Base-by-base conservation (phyloP, 371 early-diverging fungal species). In the Zancudomyces culisetae region DNA sequence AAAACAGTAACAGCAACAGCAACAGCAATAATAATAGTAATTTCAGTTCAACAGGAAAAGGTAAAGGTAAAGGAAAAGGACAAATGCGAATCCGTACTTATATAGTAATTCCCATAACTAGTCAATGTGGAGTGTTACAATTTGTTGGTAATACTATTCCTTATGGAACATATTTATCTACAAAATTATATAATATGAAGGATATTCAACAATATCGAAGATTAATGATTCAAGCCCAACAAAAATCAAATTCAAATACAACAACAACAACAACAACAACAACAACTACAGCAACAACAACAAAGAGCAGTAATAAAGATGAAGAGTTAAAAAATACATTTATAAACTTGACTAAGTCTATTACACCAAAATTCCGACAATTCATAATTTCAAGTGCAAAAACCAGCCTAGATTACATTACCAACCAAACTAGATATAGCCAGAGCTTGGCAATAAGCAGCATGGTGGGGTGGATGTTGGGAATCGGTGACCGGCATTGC, bases 401-500 rank as follows among this genome's bases (percentile, higher is more conserved):
- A 63, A 69, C 3, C 62, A 72, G 22, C 69, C 74, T 22, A 63
- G 72, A 78, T 41, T 91, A 91, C 88, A 80, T 84, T 60, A 62
- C 72, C 43, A 76, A 76, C 28, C 75, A 80, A n/a, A 67, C 71
- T 12, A 62, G 72, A 8, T 97, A 86, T 63, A 80, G 81, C 4
- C 75, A 83, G 15, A 90, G 93, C 39, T 74, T 89, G n/a, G 97
- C 98, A 1, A 83, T 85, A 0, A 87, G 83, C 68, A 89, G 88
- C 8, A 85, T 96, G 49, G 78, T 90, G 46, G 98, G 99, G 0
- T 96, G 90, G 69, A 77, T 98, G 18, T 82, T 99, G 58, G 99
- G 99, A 1, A 72, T 99, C 22, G 99, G 99, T 13, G 99, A 99
- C 69, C 82, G 99, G 12, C 99, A 99, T 65, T 59, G 87, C 58